A percentile compares a stretch with the other conserved stretches of the same genome.
These are phyloP conservation scores for Gnetum montanum DNA, from an alignment of 75 land plant species.

Conservation along the genomic window DNA sequence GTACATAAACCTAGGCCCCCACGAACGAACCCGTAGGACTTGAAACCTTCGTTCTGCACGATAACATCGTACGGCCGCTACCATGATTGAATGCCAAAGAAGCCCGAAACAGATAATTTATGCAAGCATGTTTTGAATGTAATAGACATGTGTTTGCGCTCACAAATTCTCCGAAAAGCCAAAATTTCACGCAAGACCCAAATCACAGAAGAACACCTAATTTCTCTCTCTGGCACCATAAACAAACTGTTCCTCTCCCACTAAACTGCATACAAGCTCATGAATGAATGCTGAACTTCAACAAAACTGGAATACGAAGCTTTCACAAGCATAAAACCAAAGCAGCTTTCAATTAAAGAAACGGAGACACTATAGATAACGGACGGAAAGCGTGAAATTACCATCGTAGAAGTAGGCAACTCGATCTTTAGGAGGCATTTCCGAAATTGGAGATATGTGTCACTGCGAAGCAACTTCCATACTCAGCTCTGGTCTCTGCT, in stretches of 20 bases:
- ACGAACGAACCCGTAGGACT: no score
- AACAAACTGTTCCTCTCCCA: no score
- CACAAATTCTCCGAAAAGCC: not conserved
- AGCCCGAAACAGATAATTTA: no score
- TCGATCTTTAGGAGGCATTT: constrained; percentile 75
- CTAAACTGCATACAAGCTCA: not conserved
- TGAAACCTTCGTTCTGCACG: no score
- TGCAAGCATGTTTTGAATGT: no score
- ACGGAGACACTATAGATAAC: not conserved
- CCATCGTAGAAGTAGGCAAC: constrained; percentile 95
- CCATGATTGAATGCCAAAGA: no score
- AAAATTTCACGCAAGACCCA: not conserved
- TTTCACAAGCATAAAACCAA: no score
- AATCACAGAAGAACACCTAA: not conserved
- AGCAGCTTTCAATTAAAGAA: not conserved
- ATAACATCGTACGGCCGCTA: no score
- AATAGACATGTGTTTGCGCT: no score
- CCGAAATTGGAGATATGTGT: not conserved
- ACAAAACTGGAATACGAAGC: not conserved
- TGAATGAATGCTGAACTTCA: no score
- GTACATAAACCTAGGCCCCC: no score
- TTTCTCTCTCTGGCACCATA: not conserved
- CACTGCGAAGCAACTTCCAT: no score
- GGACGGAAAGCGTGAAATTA: not conserved
- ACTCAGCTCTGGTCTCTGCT: not conserved